Conservation (phyloP, 768 basidiomycete species). For the Polyporus arcularius region DNA sequence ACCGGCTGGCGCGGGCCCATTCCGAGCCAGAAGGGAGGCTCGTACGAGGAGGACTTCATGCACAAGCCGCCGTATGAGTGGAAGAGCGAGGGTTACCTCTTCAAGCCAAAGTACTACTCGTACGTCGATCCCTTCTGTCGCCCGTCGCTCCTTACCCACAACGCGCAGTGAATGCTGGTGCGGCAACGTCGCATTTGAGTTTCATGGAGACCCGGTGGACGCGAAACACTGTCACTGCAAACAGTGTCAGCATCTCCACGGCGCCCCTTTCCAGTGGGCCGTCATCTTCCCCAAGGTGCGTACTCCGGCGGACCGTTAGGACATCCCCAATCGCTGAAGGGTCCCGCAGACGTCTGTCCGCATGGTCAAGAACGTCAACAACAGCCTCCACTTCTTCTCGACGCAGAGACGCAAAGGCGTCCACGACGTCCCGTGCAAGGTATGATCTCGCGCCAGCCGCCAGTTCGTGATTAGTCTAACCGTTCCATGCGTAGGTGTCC, state of each 20-base stretch:
- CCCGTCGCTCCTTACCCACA: not conserved
- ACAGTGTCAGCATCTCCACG: constrained; percentile 34
- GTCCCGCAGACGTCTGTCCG: constrained; percentile 31
- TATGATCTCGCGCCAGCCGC: not conserved
- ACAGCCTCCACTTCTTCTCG: constrained; percentile 35
- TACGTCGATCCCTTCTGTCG: not conserved
- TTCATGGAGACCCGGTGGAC: constrained; percentile 34
- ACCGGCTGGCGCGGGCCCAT: constrained; percentile 30
- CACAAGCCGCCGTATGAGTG: constrained; percentile 34
- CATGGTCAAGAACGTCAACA: constrained; percentile 28
- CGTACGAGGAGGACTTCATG: constrained; percentile 29
- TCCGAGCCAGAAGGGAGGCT: constrained; percentile 29
- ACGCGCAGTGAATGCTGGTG: constrained; percentile 33
- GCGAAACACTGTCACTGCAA: constrained; percentile 37
- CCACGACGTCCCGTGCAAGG: constrained; percentile 36
- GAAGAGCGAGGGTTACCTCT: constrained; percentile 25
- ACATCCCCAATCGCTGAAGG: not conserved
- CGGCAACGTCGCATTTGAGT: constrained; percentile 32
- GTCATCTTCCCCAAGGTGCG: constrained; percentile 36
- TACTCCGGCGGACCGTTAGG: too few relatives aligned
- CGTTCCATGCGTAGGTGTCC: constrained; percentile 19
- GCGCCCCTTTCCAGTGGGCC: constrained; percentile 38
- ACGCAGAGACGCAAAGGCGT: constrained; percentile 22
- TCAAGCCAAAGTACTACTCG: constrained; percentile 27
- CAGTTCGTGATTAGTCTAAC: not conserved